Conservation (phyloP, 78 protist species). For the Dictyostelium intermedium region DNA sequence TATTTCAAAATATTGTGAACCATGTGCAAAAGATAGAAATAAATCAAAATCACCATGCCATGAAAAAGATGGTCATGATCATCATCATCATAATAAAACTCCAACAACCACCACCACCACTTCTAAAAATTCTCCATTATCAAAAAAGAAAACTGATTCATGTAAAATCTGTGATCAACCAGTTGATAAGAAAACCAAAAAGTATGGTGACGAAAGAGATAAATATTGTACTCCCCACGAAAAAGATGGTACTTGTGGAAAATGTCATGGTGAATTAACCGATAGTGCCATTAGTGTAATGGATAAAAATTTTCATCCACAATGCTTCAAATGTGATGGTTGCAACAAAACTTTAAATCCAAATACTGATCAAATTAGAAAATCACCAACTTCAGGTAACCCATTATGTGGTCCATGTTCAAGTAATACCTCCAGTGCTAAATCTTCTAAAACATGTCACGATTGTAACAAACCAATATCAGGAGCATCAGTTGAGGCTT, state of each 20-base stretch:
- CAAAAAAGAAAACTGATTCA: not conserved
- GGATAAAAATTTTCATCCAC: slow-evolving; percentile 45
- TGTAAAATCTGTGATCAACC: slow-evolving; percentile 44
- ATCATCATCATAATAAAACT: not conserved
- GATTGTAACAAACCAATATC: slow-evolving; percentile 29
- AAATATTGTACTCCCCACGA: slow-evolving; percentile 60
- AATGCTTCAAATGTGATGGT: slow-evolving; percentile 45
- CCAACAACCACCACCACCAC: not conserved
- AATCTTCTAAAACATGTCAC: not conserved
- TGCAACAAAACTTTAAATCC: slow-evolving; percentile 28
- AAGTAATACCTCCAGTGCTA: not conserved
- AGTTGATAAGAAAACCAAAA: slow-evolving; percentile 19
- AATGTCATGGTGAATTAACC: slow-evolving; percentile 33
- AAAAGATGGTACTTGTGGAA: slow-evolving; percentile 49
- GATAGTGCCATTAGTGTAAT: slow-evolving; percentile 13
- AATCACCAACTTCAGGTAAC: slow-evolving; percentile 23
- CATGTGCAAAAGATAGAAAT: slow-evolving; percentile 22
- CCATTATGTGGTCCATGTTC: slow-evolving; percentile 67
- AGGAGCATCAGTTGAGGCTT: slow-evolving; percentile 40
- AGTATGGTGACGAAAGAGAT: slow-evolving; percentile 33
- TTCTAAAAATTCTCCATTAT: not conserved
- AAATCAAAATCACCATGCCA: not conserved
- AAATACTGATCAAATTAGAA: not conserved
- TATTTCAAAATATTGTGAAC: slow-evolving; percentile 45
- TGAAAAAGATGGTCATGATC: not conserved